Evolutionary conservation across 345 rosid species (phyloP).

Genomic region (Pistacia atlantica): DNA sequence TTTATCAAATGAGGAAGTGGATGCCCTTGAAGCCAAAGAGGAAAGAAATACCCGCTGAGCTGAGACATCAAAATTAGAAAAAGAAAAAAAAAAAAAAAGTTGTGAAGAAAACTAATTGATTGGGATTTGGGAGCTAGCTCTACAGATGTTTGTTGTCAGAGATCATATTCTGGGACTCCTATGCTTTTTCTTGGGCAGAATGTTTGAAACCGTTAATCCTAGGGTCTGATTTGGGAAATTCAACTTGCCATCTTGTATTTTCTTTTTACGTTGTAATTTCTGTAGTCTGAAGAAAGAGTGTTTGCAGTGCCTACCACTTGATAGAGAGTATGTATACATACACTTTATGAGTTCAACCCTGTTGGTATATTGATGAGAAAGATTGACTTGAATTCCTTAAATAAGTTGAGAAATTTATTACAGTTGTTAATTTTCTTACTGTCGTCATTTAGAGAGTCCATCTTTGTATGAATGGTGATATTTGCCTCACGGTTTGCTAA

Average conservation of each 20-base stretch:
- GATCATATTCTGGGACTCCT: neutral
- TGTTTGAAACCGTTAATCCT: neutral
- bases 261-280: neutral
- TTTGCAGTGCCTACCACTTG: neutral
- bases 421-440: too few species aligned
- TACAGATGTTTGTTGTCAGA: too few species aligned
- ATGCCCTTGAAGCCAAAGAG: slow-evolving; percentile 87
- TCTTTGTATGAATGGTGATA: too few species aligned
- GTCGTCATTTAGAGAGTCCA: too few species aligned
- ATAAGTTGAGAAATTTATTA: too few species aligned
- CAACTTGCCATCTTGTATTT: neutral
- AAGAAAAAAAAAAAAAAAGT: neutral
- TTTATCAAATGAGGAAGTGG: slow-evolving; percentile 79
- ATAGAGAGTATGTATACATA: neutral
- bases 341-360: neutral
- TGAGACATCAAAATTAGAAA: neutral
- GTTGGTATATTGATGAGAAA: neutral
- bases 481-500: neutral
- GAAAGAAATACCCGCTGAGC: slow-evolving; percentile 55
- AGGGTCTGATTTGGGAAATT: too few species aligned
- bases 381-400: too few species aligned
- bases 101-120: neutral
- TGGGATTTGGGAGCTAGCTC: neutral
- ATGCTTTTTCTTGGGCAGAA: neutral
- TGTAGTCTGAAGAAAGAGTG: neutral